Evolutionary conservation across 768 basidiomycete species (phyloP).

Genomic region (Pleurotus salmoneostramineus): DNA sequence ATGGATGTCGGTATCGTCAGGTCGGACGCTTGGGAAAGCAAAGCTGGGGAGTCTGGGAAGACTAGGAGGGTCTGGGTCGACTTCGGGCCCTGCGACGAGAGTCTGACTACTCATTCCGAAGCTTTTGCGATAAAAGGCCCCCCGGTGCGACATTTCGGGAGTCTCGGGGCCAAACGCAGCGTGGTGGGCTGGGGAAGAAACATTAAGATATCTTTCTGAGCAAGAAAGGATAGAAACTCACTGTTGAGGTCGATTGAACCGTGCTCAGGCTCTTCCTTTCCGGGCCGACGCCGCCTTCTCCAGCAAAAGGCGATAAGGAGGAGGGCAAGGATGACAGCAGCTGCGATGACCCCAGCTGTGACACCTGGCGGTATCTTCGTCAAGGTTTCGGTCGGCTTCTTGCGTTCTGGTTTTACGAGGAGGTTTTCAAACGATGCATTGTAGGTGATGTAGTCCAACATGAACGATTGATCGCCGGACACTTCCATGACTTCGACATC

Average conservation of each 20-base stretch:
- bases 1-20: constrained; percentile 1
- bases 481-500: constrained; percentile 33
- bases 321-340: not conserved
- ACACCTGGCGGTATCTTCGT: not conserved
- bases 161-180: constrained; percentile 1
- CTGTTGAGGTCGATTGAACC: constrained; percentile 2
- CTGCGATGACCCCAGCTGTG: constrained; percentile 1
- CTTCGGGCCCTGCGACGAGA: constrained; percentile 3
- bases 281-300: constrained; percentile 3
- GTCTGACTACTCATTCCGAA: constrained; percentile 6
- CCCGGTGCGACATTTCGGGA: not conserved
- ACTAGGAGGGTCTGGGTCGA: constrained; percentile 2
- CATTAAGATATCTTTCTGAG: not conserved
- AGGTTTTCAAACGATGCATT: constrained; percentile 16
- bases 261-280: not conserved
- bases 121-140: constrained; percentile 1
- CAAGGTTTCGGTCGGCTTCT: not conserved
- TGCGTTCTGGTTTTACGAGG: not conserved
- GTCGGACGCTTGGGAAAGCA: constrained; percentile 3
- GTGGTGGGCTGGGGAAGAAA: not conserved
- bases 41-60: constrained; percentile 1
- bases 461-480: constrained; percentile 23
- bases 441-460: constrained; percentile 37
- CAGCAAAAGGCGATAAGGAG: constrained; percentile 4
- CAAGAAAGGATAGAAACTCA: not conserved